A percentile compares a stretch with the other conserved stretches of the same genome.
phyloP scores from a whole-genome alignment of 2,329 filamentous ascomycete species.

The Macrophomina pseudophaseolina region DNA sequence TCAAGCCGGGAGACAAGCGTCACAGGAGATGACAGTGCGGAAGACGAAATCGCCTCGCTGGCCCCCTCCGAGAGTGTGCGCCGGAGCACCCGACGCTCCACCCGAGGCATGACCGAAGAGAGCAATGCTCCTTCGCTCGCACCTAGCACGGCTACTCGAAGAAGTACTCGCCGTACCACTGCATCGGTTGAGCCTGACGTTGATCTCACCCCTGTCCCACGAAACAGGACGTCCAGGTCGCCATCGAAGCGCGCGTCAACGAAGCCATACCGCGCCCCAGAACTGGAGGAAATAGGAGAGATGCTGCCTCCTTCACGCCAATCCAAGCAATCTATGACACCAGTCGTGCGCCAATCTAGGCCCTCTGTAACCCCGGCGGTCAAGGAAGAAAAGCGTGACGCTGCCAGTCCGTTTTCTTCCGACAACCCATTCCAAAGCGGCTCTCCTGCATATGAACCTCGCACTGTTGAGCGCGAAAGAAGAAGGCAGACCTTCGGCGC shows the following conservation, averaged over 20 bases:
- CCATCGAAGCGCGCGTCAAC: conserved; percentile 46
- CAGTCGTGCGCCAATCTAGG: conserved; percentile 31
- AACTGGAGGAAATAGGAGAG: conserved; percentile 40
- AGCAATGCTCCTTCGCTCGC: conserved; percentile 42
- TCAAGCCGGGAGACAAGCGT: conserved; percentile 70
- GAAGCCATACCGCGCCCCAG: conserved; percentile 49
- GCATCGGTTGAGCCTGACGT: conserved; percentile 24
- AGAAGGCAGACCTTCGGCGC: conserved; percentile 57
- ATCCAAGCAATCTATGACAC: conserved; percentile 3
- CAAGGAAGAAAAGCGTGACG: conserved; percentile 51
- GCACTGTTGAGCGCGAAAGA: conserved; percentile 48
- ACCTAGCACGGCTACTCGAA: background rate
- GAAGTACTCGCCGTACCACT: conserved; percentile 21
- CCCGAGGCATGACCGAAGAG: conserved; percentile 50
- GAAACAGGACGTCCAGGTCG: conserved; percentile 34
- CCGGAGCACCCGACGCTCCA: conserved; percentile 39
- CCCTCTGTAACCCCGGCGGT: conserved; percentile 45
- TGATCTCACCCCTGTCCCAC: conserved; percentile 29
- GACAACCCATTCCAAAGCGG: conserved; percentile 95
- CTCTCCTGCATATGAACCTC: conserved; percentile 60
- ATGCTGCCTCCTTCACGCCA: conserved; percentile 34
- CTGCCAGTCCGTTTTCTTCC: conserved; percentile 75
- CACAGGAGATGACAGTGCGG: conserved; percentile 60
- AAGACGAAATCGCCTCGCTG: conserved; percentile 39
- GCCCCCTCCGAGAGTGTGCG: conserved; percentile 19